phyloP scores from a whole-genome alignment of 2,329 filamentous ascomycete species.

The Epichloe sp. region DNA sequence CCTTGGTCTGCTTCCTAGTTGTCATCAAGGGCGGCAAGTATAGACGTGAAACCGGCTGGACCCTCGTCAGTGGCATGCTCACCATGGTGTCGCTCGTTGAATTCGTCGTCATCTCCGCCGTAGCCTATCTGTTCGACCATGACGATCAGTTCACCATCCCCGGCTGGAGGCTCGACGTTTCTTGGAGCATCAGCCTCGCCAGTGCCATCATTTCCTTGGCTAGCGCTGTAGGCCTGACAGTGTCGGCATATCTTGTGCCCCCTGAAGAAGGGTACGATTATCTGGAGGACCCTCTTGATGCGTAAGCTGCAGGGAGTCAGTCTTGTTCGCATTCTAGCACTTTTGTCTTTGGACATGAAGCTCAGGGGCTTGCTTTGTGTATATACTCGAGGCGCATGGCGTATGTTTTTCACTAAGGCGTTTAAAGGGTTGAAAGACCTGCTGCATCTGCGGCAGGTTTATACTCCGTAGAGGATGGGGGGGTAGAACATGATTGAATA shows the following conservation, averaged over 20 bases:
- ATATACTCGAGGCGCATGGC: background rate
- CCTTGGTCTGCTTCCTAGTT: constrained; percentile 65
- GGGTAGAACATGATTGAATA: too few species aligned
- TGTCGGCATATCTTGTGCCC: constrained; percentile 58
- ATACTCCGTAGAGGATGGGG: too few species aligned
- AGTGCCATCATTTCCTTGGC: constrained; percentile 41
- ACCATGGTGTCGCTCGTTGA: constrained; percentile 54
- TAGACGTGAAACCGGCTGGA: constrained; percentile 73
- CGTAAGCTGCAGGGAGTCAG: constrained; percentile 18
- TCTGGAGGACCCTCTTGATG: constrained; percentile 38
- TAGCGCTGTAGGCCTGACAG: constrained; percentile 43
- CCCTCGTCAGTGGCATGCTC: constrained; percentile 55
- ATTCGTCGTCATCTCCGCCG: constrained; percentile 64
- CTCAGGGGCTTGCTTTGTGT: background rate
- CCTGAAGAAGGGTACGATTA: constrained; percentile 80
- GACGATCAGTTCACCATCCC: constrained; percentile 68
- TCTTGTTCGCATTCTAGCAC: background rate
- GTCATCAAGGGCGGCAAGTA: constrained; percentile 68
- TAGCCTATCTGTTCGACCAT: constrained; percentile 74
- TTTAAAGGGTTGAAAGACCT: background rate
- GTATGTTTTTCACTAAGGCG: background rate
- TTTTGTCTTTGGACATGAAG: background rate
- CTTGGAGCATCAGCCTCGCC: constrained; percentile 57
- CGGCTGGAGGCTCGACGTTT: constrained; percentile 69
- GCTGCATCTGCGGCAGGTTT: background rate